A percentile compares a stretch with the other conserved stretches of the same genome.
Conservation (phyloP, 1,284 basidiomycete genomes). For the Porodaedalea pini region DNA sequence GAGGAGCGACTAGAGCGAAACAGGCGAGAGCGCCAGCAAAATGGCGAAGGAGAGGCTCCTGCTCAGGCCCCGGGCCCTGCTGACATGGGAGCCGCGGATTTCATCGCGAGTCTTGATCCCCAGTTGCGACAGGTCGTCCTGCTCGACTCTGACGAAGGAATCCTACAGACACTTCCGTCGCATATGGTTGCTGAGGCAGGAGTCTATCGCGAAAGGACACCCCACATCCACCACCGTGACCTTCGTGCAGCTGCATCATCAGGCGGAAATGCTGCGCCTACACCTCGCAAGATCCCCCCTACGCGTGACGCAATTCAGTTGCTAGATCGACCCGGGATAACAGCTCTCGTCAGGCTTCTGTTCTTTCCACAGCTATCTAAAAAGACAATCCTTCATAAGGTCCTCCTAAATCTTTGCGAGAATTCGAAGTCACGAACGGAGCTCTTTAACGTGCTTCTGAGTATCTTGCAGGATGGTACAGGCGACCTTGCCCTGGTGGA, state of each 20-base stretch:
- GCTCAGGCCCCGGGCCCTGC: slow-evolving; percentile 38
- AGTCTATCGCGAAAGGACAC: slow-evolving; percentile 52
- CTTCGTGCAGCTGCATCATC: slow-evolving; percentile 32
- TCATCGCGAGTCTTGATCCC: slow-evolving; percentile 85
- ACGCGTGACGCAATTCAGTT: slow-evolving; percentile 90
- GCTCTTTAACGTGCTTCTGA: slow-evolving; percentile 88
- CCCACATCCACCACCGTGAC: slow-evolving; percentile 35
- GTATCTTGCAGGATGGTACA: slow-evolving; percentile 92
- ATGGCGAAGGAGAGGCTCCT: slow-evolving; percentile 33
- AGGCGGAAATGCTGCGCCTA: slow-evolving; percentile 29
- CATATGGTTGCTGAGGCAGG: slow-evolving; percentile 83
- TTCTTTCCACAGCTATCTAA: slow-evolving; percentile 94
- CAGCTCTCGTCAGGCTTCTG: slow-evolving; percentile 86
- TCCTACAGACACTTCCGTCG: slow-evolving; percentile 75
- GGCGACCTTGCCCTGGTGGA: slow-evolving; percentile 91
- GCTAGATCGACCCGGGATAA: slow-evolving; percentile 87
- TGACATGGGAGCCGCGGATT: slow-evolving; percentile 83
- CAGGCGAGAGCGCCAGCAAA: slow-evolving; percentile 52
- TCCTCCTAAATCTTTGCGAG: slow-evolving; percentile 94
- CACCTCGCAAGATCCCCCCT: slow-evolving; percentile 47
- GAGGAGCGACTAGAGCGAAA: slow-evolving; percentile 86
- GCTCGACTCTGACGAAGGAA: slow-evolving; percentile 81
- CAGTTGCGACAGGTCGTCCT: slow-evolving; percentile 83
- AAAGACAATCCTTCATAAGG: slow-evolving; percentile 83
- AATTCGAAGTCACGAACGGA: slow-evolving; percentile 91